Conservation (phyloP, 2,329 filamentous ascomycete genomes). For the Coleophoma crateriformis region DNA sequence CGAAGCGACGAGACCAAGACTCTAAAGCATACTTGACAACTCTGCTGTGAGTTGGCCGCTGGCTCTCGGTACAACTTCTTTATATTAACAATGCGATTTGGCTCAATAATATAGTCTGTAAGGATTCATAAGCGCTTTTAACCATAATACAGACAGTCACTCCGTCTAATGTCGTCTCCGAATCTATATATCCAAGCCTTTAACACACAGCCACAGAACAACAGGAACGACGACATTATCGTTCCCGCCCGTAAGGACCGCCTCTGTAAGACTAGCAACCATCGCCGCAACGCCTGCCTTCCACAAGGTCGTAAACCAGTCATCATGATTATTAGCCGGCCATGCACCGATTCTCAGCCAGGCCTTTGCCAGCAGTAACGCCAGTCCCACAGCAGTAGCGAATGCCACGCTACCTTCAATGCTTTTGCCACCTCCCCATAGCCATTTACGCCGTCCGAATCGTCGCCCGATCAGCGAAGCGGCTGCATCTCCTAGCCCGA, state of each 20-base stretch:
- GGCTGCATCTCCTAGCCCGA: slow-evolving; percentile 91
- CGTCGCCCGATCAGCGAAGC: slow-evolving; percentile 85
- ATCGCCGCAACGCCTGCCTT: slow-evolving; percentile 70
- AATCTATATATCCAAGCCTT: slow-evolving; percentile 46
- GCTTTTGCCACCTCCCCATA: slow-evolving; percentile 95
- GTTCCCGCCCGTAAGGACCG: slow-evolving; percentile 91
- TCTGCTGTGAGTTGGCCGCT: too few relatives aligned
- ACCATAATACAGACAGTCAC: too few relatives aligned
- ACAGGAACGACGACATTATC: slow-evolving; percentile 97
- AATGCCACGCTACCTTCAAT: slow-evolving; percentile 85
- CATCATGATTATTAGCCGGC: slow-evolving; percentile 70
- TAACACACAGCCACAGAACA: slow-evolving; percentile 85
- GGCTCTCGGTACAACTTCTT: too few relatives aligned
- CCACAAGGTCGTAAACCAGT: slow-evolving; percentile 61
- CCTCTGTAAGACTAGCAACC: slow-evolving; percentile 86
- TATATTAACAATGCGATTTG: too few relatives aligned
- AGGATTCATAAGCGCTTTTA: not conserved
- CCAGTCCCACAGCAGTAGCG: slow-evolving; percentile 69
- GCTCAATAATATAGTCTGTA: not conserved
- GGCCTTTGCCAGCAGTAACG: slow-evolving; percentile 61
- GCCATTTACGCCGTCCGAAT: slow-evolving; percentile 85
- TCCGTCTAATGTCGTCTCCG: too few relatives aligned
- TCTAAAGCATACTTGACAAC: too few relatives aligned
- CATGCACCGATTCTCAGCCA: slow-evolving; percentile 80
- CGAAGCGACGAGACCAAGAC: too few relatives aligned